phyloP scores from a whole-genome alignment of 2,329 filamentous ascomycete genomes.

The Epichloe glyceriae region DNA sequence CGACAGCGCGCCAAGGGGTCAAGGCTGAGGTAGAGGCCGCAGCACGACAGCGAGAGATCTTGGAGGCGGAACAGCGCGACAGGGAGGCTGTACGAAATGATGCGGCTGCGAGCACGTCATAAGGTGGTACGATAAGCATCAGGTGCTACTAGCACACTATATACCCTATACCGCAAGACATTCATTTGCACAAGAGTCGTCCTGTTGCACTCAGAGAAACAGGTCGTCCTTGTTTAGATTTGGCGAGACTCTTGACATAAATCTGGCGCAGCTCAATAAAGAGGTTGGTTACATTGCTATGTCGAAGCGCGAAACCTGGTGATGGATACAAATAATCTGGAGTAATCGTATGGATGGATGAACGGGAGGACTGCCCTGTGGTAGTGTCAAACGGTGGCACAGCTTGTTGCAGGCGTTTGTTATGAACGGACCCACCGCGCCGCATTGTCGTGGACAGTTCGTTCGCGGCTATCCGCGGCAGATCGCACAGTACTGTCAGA shows the following conservation, averaged over 20 bases:
- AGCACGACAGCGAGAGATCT: conserved; percentile 45
- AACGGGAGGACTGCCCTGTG: no score
- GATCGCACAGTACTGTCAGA: no score
- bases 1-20: conserved; percentile 75
- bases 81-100: conserved; percentile 28
- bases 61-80: conserved; percentile 44
- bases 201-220: background rate
- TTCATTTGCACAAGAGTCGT: background rate
- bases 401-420: no score
- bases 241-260: no score
- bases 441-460: background rate
- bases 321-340: no score
- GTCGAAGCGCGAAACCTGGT: no score
- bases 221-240: no score
- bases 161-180: background rate
- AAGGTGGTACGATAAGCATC: background rate
- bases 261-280: no score
- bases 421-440: background rate
- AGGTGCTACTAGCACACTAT: background rate
- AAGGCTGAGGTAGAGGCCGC: conserved; percentile 68
- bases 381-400: no score
- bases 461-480: background rate
- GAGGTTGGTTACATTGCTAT: no score
- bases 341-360: no score
- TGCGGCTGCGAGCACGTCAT: background rate